Evolutionary conservation across 108 stramenopile species (phyloP).

Genomic region (Fistulifera pelliculosa): DNA sequence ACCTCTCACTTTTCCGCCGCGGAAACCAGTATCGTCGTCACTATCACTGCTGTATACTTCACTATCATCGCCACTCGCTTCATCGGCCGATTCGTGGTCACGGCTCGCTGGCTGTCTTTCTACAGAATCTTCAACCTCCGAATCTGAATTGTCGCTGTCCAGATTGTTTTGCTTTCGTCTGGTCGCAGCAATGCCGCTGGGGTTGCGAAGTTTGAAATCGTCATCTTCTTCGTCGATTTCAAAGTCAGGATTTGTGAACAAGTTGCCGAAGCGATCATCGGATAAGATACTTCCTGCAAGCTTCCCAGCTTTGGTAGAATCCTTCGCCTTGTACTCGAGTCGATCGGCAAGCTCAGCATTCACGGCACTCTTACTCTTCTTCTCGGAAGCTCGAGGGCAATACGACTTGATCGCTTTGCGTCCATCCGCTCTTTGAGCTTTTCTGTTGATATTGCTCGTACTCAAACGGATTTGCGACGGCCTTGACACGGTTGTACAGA

Average conservation of each 20-base stretch:
- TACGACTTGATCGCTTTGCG: constrained; percentile 80
- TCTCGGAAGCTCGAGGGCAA: constrained; percentile 46
- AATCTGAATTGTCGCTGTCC: constrained; percentile 77
- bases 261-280: constrained; percentile 90
- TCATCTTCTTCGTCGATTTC: constrained; percentile 91
- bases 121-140: constrained; percentile 20
- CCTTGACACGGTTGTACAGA: constrained; percentile 85
- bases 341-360: constrained; percentile 76
- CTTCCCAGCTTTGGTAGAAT: constrained; percentile 66
- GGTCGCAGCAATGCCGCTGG: constrained; percentile 72
- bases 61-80: constrained; percentile 8
- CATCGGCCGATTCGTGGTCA: constrained; percentile 29
- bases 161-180: constrained; percentile 63
- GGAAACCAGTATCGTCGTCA: constrained; percentile 71
- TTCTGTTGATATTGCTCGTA: constrained; percentile 93
- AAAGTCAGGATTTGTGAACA: constrained; percentile 93
- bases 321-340: constrained; percentile 44
- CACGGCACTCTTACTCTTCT: constrained; percentile 42
- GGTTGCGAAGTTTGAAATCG: constrained; percentile 91
- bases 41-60: constrained; percentile 28
- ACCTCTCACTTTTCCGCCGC: constrained; percentile 74
- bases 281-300: constrained; percentile 64
- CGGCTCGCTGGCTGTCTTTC: constrained; percentile 22
- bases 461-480: constrained; percentile 94
- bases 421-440: constrained; percentile 86